Base-by-base conservation (phyloP, 164 flowering plant genomes). In the Piper betle region DNA sequence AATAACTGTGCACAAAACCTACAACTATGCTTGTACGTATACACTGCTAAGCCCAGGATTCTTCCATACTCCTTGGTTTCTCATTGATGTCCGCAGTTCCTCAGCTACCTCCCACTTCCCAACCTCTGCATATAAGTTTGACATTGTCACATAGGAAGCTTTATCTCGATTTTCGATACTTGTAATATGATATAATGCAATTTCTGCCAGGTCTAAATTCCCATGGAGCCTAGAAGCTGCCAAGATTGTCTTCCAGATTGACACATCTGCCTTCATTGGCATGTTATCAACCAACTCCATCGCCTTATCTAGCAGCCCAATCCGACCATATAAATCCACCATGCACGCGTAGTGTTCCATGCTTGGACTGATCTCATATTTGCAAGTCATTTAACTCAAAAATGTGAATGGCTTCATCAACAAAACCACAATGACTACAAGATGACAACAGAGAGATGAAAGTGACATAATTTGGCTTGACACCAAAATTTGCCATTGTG, bases 301-400 rank as follows among this genome's bases (percentile, higher is more conserved):
- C 0, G 74, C 74, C 25, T 61, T 55, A n/a, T 68, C 70, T 48
- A 74, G 53, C 72, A 68, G 59, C 43, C 77, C 69, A 37, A 71
- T 72, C 68, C 77, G 59, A 39, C 74, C 77, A 57, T 65, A 66
- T 62, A 68, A 41, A 60, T 74, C 77, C 17, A 74, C 72, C 74
- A 68, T 62, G 50, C 77, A 71, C 37, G 74, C 68, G 66, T 71
- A 74, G 55, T 74, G 78, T 61, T 74, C 78, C 62, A 60, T 68
- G 42, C 68, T 62, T 9, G 77, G 75, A 19, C 57, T 11, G 41
- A 66, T 63, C 46, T 67, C 62, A 42, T 66, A 46, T 53, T 68
- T 66, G n/a, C 12, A 15, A 8, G 52, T 60, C 60, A 74, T 74
- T n/a, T 4, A 64, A 74, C 10, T 74, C 68, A 50, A 74, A 74